Base-by-base conservation (phyloP, 1,139 yeast species). In the Nakaseomyces kungkrabaensis region DNA sequence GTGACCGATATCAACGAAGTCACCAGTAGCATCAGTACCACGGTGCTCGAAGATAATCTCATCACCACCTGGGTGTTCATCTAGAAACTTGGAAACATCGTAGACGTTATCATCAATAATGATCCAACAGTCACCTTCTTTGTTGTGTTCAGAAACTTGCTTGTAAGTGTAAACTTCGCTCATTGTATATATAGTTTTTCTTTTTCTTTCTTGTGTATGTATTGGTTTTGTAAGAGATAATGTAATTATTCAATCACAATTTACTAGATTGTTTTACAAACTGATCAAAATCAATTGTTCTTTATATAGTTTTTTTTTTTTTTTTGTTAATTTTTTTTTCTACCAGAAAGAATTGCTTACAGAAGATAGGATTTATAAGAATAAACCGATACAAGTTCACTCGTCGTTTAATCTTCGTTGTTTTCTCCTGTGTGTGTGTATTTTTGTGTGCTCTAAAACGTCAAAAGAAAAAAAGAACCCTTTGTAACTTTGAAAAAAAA, bases 61-160 rank as follows among this genome's bases (percentile, higher is more conserved):
- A 70, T 89, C 97, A 66, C 99, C 99, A 74, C 99, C 99, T 54
- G 96, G 96, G 72, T 92, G 99, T 73, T 92, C 97, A 63, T 90
- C 97, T 54, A 90, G 70, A 70, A 90, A 92, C 57, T 74, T 72
- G 50, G 95, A 72, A 54, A 86, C 81, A 68, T 92, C 89, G 71
- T 90, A 92, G 50, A 92, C 97, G 65, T 84, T 85, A 46, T 95
- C 96, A 57, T 87, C 81, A 71, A 88, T 81, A 57, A 88, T 85
- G 71, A 92, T 77, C 96, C 96, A 92, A 58, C 87, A 76, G 68
- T 90, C 96, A 52, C 82, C 88, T 52, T 76, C 72, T 48, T 84
- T 74, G 69, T 77, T 83, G 75, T 92, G 97, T 66, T 79, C 69
- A 55, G 86, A 76, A 57, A 92, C 81, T 69, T 90, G 94, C 55